Conservation (phyloP, 2,329 filamentous ascomycete species). For the Phyllosticta citrichinensis region DNA sequence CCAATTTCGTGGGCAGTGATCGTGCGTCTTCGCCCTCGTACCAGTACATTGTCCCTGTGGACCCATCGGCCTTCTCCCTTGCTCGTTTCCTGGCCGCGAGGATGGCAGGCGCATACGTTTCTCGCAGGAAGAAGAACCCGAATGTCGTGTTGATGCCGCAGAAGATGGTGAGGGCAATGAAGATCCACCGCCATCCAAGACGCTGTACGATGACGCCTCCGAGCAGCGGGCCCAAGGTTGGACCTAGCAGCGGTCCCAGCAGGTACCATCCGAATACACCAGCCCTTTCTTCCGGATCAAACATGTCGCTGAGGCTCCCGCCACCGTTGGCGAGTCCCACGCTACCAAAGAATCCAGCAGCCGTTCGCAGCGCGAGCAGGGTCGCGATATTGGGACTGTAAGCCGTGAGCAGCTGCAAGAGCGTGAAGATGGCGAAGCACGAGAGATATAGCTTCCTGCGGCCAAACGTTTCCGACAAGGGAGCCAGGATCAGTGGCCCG, state of each 20-base stretch:
- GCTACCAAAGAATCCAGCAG: slow-evolving; percentile 41
- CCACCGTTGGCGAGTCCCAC: slow-evolving; percentile 43
- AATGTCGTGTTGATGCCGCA: slow-evolving; percentile 32
- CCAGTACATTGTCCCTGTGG: slow-evolving; percentile 28
- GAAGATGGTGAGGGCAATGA: slow-evolving; percentile 37
- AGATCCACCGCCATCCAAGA: slow-evolving; percentile 40
- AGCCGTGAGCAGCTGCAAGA: slow-evolving; percentile 39
- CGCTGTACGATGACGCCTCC: slow-evolving; percentile 36
- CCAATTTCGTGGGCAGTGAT: slow-evolving; percentile 27
- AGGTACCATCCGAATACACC: slow-evolving; percentile 38
- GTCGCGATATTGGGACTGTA: slow-evolving; percentile 37
- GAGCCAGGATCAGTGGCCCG: slow-evolving; percentile 37
- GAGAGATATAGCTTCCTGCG: slow-evolving; percentile 34
- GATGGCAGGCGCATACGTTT: slow-evolving; percentile 36
- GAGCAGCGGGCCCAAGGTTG: slow-evolving; percentile 33
- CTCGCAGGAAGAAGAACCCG: slow-evolving; percentile 35
- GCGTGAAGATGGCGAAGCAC: slow-evolving; percentile 35
- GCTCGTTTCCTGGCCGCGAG: slow-evolving; percentile 15
- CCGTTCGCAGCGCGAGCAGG: slow-evolving; percentile 35
- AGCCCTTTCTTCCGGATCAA: slow-evolving; percentile 35
- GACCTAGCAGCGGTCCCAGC: slow-evolving; percentile 34
- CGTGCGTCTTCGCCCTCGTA: slow-evolving; percentile 34
- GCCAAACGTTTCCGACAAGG: slow-evolving; percentile 39
- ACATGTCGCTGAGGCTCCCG: slow-evolving; percentile 44
- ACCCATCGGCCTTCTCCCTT: slow-evolving; percentile 27